Percentiles rank a stretch among this genome's conserved stretches.
These are phyloP conservation scores for Saccharum hybrid DNA, from an alignment of 202 grass and related monocot genomes.

Conservation along the genomic window DNA sequence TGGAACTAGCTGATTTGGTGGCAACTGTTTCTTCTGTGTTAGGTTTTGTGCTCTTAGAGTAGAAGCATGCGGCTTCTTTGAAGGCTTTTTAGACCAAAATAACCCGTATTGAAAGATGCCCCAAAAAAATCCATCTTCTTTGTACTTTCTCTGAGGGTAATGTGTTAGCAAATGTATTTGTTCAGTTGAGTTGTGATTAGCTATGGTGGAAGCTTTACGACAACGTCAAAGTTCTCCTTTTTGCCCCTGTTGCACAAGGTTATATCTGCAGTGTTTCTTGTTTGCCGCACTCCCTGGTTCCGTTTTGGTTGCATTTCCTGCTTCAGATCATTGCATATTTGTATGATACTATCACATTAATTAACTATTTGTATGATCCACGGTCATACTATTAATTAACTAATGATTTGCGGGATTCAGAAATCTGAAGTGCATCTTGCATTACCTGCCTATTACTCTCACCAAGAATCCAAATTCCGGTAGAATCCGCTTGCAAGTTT, in stretches of 20 bases:
- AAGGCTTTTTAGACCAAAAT: slow-evolving; percentile 17
- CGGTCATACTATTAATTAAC: neutral
- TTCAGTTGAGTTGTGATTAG: slow-evolving; percentile 39
- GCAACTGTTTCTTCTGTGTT: slow-evolving; percentile 39
- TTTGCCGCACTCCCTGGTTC: neutral
- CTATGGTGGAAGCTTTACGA: slow-evolving; percentile 23
- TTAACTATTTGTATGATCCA: neutral
- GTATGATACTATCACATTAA: neutral
- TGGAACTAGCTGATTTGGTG: slow-evolving; percentile 43
- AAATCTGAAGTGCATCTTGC: neutral
- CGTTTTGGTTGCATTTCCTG: neutral
- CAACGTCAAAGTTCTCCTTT: neutral
- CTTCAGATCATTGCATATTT: neutral
- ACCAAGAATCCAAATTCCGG: neutral
- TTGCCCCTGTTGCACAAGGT: neutral
- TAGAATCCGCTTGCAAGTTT: neutral
- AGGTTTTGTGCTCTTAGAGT: slow-evolving; percentile 35
- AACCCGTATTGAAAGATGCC: slow-evolving; percentile 40
- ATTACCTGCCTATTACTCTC: neutral
- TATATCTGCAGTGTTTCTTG: neutral
- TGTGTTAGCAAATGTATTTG: slow-evolving; percentile 32
- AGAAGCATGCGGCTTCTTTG: slow-evolving; percentile 33
- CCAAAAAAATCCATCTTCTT: slow-evolving; percentile 9
- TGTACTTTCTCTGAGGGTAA: slow-evolving; percentile 25
- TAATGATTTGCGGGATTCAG: neutral